These are phyloP conservation scores for Gynochthodes officinalis DNA, from an alignment of 257 asterid species.

Conservation along the genomic window DNA sequence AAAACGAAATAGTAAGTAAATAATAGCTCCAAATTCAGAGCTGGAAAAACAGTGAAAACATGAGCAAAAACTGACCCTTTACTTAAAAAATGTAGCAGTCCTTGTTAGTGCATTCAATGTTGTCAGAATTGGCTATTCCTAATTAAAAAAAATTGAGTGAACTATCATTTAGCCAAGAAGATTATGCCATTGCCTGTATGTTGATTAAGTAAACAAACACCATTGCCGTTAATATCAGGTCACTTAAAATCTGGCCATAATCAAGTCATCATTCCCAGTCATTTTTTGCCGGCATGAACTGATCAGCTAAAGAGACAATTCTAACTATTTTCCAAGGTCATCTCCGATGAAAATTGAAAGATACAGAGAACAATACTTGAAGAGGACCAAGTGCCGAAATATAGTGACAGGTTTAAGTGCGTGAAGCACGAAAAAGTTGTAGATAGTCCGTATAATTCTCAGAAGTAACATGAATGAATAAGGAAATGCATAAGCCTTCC, in stretches of 20 bases:
- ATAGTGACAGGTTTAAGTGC: neutral
- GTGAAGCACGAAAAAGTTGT: neutral
- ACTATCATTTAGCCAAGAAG: neutral
- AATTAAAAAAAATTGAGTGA: neutral
- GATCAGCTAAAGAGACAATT: neutral
- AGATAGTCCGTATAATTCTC: too few species aligned
- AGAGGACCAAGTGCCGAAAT: constrained; percentile 6
- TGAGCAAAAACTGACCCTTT: neutral
- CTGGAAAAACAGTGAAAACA: neutral
- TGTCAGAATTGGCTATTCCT: neutral
- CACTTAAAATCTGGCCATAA: too few species aligned
- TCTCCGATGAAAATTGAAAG: neutral
- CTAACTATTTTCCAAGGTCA: neutral
- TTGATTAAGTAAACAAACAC: neutral
- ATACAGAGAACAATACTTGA: neutral
- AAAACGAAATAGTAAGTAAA: neutral
- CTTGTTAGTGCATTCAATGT: neutral
- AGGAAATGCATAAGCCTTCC: constrained; percentile 15
- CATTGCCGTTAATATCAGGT: neutral
- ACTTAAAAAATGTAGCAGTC: neutral
- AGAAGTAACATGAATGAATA: too few species aligned
- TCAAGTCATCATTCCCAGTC: neutral
- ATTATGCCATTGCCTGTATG: neutral
- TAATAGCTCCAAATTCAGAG: neutral
- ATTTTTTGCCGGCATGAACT: neutral